These are phyloP conservation scores for Leptographium wingfieldii DNA, from an alignment of 2,329 filamentous ascomycete genomes.

Conservation along the genomic window DNA sequence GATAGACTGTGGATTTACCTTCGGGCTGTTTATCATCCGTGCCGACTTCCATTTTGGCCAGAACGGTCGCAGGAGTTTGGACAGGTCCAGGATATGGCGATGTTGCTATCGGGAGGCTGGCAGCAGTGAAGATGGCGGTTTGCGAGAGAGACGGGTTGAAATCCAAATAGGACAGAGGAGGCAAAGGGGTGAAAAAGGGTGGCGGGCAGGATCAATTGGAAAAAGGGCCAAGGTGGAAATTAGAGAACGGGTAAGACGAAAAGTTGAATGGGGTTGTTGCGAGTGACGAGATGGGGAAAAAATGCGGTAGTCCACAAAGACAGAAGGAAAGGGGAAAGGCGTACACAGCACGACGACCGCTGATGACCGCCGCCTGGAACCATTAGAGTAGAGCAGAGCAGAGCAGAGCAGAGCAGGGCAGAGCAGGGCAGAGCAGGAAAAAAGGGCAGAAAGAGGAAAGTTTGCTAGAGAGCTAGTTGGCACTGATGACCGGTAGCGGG, in stretches of 20 bases:
- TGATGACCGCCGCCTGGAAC: background rate
- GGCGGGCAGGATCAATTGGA: background rate
- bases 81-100: background rate
- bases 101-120: background rate
- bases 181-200: background rate
- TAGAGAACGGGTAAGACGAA: background rate
- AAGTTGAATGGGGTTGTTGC: background rate
- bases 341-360: background rate
- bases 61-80: background rate
- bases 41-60: constrained; percentile 5
- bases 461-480: background rate
- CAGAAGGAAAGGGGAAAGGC: background rate
- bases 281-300: background rate
- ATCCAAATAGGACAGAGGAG: background rate
- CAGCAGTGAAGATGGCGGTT: background rate
- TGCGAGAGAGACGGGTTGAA: background rate
- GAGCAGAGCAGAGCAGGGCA: too few species aligned
- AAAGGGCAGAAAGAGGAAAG: background rate
- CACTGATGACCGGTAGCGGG: background rate
- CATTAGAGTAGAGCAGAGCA: background rate
- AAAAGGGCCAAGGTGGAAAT: background rate
- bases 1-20: constrained; percentile 1
- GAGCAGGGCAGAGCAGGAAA: too few species aligned
- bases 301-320: background rate
- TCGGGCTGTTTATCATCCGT: constrained; percentile 7